Evolutionary conservation across 2,329 filamentous ascomycete genomes (phyloP).

Genomic region (Stemphylium lycopersici): DNA sequence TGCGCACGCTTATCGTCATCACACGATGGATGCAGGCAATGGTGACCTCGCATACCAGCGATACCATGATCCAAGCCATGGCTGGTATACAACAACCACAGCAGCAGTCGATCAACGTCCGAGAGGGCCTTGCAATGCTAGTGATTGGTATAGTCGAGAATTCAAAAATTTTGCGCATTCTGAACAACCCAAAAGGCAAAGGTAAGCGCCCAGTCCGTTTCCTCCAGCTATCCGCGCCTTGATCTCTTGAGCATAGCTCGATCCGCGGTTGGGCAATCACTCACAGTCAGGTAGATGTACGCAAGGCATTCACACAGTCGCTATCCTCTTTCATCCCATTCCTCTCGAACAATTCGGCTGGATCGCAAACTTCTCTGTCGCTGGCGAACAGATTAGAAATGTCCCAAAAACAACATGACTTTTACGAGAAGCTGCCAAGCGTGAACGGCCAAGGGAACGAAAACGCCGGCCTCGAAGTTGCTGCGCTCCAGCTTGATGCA

Average conservation of each 20-base stretch:
- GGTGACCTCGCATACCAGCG: constrained; percentile 48
- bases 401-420: constrained; percentile 49
- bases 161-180: constrained; percentile 58
- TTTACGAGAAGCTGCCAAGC: constrained; percentile 52
- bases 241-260: background rate
- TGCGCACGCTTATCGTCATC: constrained; percentile 38
- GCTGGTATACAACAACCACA: constrained; percentile 54
- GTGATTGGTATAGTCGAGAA: constrained; percentile 68
- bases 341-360: constrained; percentile 62
- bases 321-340: constrained; percentile 42
- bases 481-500: constrained; percentile 60
- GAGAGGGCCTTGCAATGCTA: constrained; percentile 69
- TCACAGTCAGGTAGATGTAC: constrained; percentile 31
- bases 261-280: background rate
- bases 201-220: constrained; percentile 47
- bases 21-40: constrained; percentile 49
- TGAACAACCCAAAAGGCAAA: constrained; percentile 62
- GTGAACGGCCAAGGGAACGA: constrained; percentile 51
- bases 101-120: constrained; percentile 65
- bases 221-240: background rate
- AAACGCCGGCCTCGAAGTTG: constrained; percentile 48
- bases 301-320: constrained; percentile 41
- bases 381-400: constrained; percentile 49
- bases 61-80: constrained; percentile 50
- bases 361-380: constrained; percentile 59